A percentile compares a stretch with the other conserved stretches of the same genome.
These are phyloP conservation scores for Schwanniomyces occidentalis DNA, from an alignment of 805 yeast species.

Conservation along the genomic window DNA sequence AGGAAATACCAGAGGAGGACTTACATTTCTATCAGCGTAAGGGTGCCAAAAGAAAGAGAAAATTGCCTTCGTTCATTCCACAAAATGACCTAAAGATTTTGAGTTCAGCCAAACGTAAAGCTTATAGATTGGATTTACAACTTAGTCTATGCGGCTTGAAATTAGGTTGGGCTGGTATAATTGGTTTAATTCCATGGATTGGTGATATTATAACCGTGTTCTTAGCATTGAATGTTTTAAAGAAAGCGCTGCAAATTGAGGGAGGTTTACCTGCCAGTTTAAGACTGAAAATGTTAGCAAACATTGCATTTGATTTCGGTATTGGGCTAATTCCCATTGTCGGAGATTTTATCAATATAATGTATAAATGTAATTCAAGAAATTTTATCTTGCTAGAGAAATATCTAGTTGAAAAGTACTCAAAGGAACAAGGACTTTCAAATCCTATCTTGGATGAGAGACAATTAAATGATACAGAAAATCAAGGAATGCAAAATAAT, in stretches of 20 bases:
- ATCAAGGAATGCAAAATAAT: neutral
- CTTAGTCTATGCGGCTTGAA: slow-evolving; percentile 40
- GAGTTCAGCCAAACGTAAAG: slow-evolving; percentile 35
- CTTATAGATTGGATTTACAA: slow-evolving; percentile 41
- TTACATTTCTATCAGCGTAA: slow-evolving; percentile 41
- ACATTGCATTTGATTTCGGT: slow-evolving; percentile 39
- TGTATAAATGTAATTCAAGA: slow-evolving; percentile 76
- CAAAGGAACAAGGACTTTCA: slow-evolving; percentile 3
- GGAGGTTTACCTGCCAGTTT: slow-evolving; percentile 38
- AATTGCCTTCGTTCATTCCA: slow-evolving; percentile 36
- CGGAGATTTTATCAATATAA: slow-evolving; percentile 69
- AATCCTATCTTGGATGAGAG: too few relatives aligned
- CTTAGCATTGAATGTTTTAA: slow-evolving; percentile 32
- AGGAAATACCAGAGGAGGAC: slow-evolving; percentile 40
- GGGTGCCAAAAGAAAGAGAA: slow-evolving; percentile 42
- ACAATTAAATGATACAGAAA: neutral
- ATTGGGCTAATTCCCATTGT: slow-evolving; percentile 64
- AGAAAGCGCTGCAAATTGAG: slow-evolving; percentile 32
- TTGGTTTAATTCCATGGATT: slow-evolving; percentile 43
- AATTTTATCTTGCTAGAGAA: slow-evolving; percentile 56
- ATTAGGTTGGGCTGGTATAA: slow-evolving; percentile 44
- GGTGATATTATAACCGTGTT: slow-evolving; percentile 33
- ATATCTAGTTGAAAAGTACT: slow-evolving; percentile 35
- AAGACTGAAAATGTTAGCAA: slow-evolving; percentile 37
- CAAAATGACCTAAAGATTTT: slow-evolving; percentile 32